phyloP scores from a whole-genome alignment of 2,329 filamentous ascomycete species.

The Aureobasidium uvarum region DNA sequence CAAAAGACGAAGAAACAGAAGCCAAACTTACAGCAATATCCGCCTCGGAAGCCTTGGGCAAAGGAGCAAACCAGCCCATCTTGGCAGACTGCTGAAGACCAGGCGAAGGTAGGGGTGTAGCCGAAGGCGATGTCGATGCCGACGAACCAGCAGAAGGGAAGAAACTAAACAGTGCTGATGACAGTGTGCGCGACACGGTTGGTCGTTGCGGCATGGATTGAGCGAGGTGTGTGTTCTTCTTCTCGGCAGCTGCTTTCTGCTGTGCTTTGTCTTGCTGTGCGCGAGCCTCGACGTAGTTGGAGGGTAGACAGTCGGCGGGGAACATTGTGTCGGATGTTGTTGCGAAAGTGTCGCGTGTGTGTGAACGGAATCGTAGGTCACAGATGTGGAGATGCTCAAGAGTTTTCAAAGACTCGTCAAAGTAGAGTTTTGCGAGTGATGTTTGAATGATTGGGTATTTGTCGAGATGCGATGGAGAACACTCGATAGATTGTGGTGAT shows the following conservation, averaged over 20 bases:
- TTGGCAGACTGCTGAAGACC: conserved; percentile 18
- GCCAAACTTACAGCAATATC: conserved; percentile 22
- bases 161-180: conserved; percentile 19
- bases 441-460: background rate
- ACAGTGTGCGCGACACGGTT: conserved; percentile 21
- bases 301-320: conserved; percentile 36
- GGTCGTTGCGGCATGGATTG: conserved; percentile 8
- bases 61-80: conserved; percentile 25
- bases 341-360: background rate
- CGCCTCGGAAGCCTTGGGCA: conserved; percentile 13
- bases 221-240: conserved; percentile 12
- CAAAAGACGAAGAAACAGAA: background rate
- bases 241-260: background rate
- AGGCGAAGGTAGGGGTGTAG: conserved; percentile 26
- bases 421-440: background rate
- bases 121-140: conserved; percentile 16
- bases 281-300: conserved; percentile 38
- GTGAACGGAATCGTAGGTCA: background rate
- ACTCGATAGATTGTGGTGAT: background rate
- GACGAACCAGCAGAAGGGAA: conserved; percentile 14
- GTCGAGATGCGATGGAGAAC: background rate
- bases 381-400: background rate
- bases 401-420: background rate
- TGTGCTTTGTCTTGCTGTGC: conserved; percentile 24
- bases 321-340: conserved; percentile 34